Conservation (phyloP, 495 filamentous ascomycete species). For the Niebla homalea region DNA sequence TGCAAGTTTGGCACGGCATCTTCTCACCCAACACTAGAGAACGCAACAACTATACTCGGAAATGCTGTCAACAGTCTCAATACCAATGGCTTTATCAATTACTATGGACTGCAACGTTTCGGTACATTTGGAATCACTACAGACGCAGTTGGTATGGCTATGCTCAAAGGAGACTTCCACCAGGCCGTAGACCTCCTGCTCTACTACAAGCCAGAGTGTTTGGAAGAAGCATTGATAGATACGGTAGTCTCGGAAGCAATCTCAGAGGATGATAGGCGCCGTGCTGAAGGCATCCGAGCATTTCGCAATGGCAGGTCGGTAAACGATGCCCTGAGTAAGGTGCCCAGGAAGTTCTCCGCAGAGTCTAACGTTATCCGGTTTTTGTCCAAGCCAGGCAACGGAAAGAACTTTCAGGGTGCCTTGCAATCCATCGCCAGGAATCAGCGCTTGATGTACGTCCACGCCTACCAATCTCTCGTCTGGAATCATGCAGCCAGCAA, state of each 20-base stretch:
- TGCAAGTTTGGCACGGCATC: slow-evolving; percentile 45
- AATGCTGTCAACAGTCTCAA: slow-evolving; percentile 39
- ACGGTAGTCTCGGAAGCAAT: slow-evolving; percentile 26
- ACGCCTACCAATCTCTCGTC: slow-evolving; percentile 87
- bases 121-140: slow-evolving; percentile 74
- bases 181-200: slow-evolving; percentile 65
- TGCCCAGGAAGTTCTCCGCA: slow-evolving; percentile 74
- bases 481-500: slow-evolving; percentile 78
- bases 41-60: slow-evolving; percentile 40
- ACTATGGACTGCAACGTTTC: slow-evolving; percentile 90
- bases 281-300: slow-evolving; percentile 59
- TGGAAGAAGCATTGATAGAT: slow-evolving; percentile 29
- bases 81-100: slow-evolving; percentile 78
- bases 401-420: slow-evolving; percentile 62
- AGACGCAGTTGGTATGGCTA: slow-evolving; percentile 65
- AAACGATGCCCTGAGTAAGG: slow-evolving; percentile 42
- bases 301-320: slow-evolving; percentile 48
- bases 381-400: slow-evolving; percentile 32
- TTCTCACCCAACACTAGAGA: slow-evolving; percentile 22
- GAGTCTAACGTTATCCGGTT: slow-evolving; percentile 67
- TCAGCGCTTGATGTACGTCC: slow-evolving; percentile 84
- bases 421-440: slow-evolving; percentile 62
- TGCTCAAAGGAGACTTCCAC: slow-evolving; percentile 68
- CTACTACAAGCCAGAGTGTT: slow-evolving; percentile 39
- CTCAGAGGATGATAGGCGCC: slow-evolving; percentile 56